Base-by-base conservation (phyloP, 768 basidiomycete species). In the Suillus ampliporus region DNA sequence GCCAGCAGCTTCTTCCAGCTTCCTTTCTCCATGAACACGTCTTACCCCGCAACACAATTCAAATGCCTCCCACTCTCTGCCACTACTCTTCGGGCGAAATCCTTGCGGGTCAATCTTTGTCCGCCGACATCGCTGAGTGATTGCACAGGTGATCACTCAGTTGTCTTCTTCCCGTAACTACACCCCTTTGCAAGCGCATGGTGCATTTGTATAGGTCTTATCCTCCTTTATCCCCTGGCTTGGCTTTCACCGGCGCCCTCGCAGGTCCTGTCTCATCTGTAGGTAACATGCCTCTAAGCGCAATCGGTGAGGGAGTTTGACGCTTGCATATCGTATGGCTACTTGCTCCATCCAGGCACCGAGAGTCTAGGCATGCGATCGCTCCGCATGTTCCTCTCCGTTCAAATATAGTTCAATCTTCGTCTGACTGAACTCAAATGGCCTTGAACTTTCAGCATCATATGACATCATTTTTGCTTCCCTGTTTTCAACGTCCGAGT, bases 291-390 rank as follows among this genome's bases (percentile, higher is more conserved):
- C 26, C 54, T 56, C 23, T 23, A 56, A 38, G 23, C 17, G 10
- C 23, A 41, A 40, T 26, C 17, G 6, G 17, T 8, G 38, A 56
- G 38, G 38, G 17, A 56, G 37, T 38, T 38, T 54, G 35, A 38
- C 15, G 53, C 53, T 54, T 26, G 14, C 35, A 57, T 28, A 26
- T 38, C 35, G 31, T 57, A 10, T 26, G 43, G 17, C 52, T 26
- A 21, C 34, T 52, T 57, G 21, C 44, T 60, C 46, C 21, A 40
- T 38, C 53, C 23, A 60, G 59, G 59, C 52, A 60, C 59, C 35
- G 59, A 60, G 59, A 58, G 23, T 54, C 26, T 34, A 57, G 31
- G 35, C 21, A 38, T 23, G 23, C 23, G 23, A 5, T 19, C 13
- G 11, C 23, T 17, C 50, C 26, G 28, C 48, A 10, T 28, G 8